phyloP scores from a whole-genome alignment of 176 grass and related monocot genomes.

The Aegilops bicornis region DNA sequence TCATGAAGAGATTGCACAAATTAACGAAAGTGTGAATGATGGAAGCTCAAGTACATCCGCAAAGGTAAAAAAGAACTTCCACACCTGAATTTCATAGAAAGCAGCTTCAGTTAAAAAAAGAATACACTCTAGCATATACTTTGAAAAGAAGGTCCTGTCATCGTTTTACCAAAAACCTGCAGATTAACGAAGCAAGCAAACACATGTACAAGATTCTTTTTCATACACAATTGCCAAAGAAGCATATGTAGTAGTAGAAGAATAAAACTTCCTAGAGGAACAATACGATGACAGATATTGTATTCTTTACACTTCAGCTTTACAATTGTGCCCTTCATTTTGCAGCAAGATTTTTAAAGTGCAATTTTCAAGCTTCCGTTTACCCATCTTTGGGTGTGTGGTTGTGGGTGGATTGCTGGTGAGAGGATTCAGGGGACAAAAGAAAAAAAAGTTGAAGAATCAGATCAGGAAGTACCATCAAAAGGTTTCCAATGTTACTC shows the following conservation, averaged over 20 bases:
- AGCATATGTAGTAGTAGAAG: neutral
- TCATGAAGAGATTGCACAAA: constrained; percentile 98
- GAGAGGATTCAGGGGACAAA: neutral
- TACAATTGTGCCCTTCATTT: neutral
- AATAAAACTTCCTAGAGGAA: neutral
- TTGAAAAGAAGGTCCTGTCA: neutral
- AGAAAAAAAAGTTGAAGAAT: neutral
- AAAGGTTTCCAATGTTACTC: constrained; percentile 84
- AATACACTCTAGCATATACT: constrained; percentile 4
- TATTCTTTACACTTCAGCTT: constrained; percentile 1
- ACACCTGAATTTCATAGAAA: constrained; percentile 63
- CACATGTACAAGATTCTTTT: neutral
- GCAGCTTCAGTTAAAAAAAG: constrained; percentile 15
- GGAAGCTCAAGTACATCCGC: constrained; percentile 80
- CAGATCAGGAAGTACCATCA: constrained; percentile 70
- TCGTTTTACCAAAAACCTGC: neutral
- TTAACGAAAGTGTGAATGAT: constrained; percentile 92
- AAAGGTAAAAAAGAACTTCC: constrained; percentile 97
- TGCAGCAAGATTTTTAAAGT: neutral
- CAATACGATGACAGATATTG: neutral
- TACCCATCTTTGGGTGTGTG: neutral
- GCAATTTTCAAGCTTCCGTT: constrained; percentile 7
- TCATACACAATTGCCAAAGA: neutral
- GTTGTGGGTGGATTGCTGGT: neutral
- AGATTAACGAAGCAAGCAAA: neutral